Evolutionary conservation across 192 early-diverging fungal genomes (phyloP).

Genomic region (Mortierella antarctica): DNA sequence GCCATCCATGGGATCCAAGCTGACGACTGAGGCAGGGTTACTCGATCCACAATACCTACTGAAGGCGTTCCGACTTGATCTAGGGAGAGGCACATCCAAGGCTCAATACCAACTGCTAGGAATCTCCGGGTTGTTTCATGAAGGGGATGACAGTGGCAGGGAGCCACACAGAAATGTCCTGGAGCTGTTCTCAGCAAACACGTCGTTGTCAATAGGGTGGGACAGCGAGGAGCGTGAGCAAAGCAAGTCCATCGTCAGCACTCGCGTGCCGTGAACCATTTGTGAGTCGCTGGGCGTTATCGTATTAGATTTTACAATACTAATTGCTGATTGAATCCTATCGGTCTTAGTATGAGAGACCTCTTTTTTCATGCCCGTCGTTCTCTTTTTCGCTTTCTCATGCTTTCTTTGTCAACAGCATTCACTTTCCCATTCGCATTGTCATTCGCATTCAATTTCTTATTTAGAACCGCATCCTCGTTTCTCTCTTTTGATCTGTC

Average conservation of each 20-base stretch:
- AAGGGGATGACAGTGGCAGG: background rate
- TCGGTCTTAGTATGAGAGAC: background rate
- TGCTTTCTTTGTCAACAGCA: background rate
- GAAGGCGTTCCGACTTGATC: constrained; percentile 35
- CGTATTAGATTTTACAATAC: no score
- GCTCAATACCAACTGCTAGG: constrained; percentile 40
- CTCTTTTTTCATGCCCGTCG: background rate
- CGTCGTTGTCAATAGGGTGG: constrained; percentile 36
- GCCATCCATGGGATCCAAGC: constrained; percentile 5
- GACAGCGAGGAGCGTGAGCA: constrained; percentile 17
- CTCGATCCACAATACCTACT: constrained; percentile 34
- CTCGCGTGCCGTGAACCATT: constrained; percentile 18
- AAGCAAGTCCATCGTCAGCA: constrained; percentile 30
- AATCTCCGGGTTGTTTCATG: constrained; percentile 29
- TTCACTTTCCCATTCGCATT: no score
- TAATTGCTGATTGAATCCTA: no score
- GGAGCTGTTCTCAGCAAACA: constrained; percentile 1
- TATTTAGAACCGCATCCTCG: no score
- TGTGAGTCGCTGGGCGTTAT: no score
- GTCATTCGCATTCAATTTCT: no score
- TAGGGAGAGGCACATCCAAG: constrained; percentile 3
- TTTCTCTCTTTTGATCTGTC: no score
- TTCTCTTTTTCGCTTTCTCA: no score
- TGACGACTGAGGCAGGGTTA: background rate
- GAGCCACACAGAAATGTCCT: background rate